A percentile compares a stretch with the other conserved stretches of the same genome.
Evolutionary conservation across 257 asterid species (phyloP).

Genomic region (Datura wrightii): DNA sequence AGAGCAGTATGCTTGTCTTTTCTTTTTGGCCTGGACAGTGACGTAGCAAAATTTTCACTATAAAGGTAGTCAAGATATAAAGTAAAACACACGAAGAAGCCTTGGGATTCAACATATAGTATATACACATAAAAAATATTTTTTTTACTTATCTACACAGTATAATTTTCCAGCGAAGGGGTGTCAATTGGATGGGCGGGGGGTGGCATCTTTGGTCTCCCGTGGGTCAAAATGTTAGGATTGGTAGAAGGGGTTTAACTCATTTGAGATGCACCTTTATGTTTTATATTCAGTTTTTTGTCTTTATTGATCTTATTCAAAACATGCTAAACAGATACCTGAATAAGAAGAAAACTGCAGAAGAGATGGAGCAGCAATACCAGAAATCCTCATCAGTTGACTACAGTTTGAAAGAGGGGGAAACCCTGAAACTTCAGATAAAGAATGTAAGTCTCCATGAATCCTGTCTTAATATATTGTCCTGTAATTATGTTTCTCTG

Average conservation of each 20-base stretch:
- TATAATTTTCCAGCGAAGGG: background rate
- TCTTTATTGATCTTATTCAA: conserved; percentile 19
- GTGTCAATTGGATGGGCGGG: background rate
- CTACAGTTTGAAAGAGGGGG: conserved; percentile 97
- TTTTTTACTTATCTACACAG: background rate
- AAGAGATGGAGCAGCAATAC: conserved; percentile 96
- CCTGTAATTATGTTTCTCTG: conserved; percentile 6
- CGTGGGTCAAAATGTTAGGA: background rate
- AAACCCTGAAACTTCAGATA: conserved; percentile 84
- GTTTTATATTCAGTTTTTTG: background rate
- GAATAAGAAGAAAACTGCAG: conserved; percentile 92
- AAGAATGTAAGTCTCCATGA: conserved; percentile 59
- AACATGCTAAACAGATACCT: conserved; percentile 66
- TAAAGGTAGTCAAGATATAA: background rate
- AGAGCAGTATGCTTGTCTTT: background rate
- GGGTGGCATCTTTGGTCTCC: background rate
- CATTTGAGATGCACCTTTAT: background rate
- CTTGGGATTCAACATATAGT: background rate
- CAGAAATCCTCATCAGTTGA: conserved; percentile 81
- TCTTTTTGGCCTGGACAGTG: background rate
- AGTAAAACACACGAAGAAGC: background rate
- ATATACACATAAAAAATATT: background rate
- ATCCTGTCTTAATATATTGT: background rate
- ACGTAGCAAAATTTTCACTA: background rate
- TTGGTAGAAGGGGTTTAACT: background rate